Evolutionary conservation across 306 rosid species (phyloP), one percentile per base, ranked within the genome.

Genomic region (Vigna hirtella): DNA sequence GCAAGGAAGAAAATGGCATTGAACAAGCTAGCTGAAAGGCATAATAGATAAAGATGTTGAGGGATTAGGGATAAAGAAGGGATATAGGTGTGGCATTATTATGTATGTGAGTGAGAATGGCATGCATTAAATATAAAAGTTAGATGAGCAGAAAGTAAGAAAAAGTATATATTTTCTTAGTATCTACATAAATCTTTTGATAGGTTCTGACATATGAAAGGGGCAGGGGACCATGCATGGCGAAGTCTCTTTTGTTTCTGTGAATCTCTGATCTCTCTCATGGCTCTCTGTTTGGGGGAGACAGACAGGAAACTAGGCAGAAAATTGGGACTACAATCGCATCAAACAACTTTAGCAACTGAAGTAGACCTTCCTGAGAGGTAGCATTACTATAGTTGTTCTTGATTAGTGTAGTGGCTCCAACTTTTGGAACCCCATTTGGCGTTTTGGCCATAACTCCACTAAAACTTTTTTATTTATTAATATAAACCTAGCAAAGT

Each of bases 281-380:
- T 24, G 62, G 40, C 47, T 55, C 73, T 85, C 77, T 56, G 78
- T 82, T 78, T 74, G 30, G 86, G 84, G 78, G 80, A 85, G 90
- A 85, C 90, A 87, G 78, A 79, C 78, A 85, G 84, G 76, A 85
- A 84, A 74, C 52, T 56, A 66, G 83, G 81, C 85, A 89, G 78
- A 79, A 79, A 87, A 79, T 88, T 80, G 81, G 90, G 87, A 84
- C 56, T 76, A 77, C 81, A 79, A 87, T 79, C 81, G 77, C 81
- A 84, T 88, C 86, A 82, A 82, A 87, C 83, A 82, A 84, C 57
- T 80, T 86, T 66, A 81, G 91, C 47, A 87, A 87, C 86, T 85
- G 88, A 89, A 81, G 85, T 83, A 83, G 91, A 87, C 90, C 86
- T 86, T 82, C 85, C 77, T 76, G 83, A 77, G 73, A 70, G 17